These are phyloP conservation scores for Leishmania martiniquensis DNA, from an alignment of 208 protist genomes.

Conservation along the genomic window DNA sequence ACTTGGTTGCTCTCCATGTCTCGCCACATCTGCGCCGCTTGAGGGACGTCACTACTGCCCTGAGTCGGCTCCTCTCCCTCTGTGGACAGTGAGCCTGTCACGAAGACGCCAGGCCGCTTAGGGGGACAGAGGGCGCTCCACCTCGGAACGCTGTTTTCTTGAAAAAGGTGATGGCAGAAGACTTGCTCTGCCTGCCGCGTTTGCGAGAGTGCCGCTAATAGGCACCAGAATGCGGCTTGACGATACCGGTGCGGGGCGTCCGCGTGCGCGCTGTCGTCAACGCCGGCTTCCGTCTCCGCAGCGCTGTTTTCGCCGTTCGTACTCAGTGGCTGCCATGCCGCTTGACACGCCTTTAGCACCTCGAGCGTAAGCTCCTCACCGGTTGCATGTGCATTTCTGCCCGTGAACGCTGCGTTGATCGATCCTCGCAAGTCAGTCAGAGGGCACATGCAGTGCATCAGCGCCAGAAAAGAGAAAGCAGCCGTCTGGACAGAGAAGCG, in stretches of 20 bases:
- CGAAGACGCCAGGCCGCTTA: neutral
- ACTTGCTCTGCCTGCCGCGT: conserved; percentile 12
- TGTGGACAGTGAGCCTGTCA: neutral
- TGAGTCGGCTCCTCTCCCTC: neutral
- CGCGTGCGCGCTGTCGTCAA: conserved; percentile 1
- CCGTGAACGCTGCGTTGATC: conserved; percentile 56
- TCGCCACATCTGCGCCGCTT: conserved; percentile 2
- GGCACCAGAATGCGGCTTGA: conserved; percentile 14
- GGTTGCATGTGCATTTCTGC: conserved; percentile 17
- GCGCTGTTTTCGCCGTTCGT: neutral
- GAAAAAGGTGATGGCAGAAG: conserved; percentile 9
- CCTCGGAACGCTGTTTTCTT: neutral
- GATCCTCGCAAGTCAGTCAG: conserved; percentile 36
- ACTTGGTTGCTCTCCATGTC: neutral
- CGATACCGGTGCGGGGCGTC: conserved; percentile 24
- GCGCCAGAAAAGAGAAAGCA: conserved; percentile 74
- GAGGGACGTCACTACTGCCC: neutral
- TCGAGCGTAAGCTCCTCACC: conserved; percentile 83
- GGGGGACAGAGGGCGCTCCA: conserved; percentile 8
- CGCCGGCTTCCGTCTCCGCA: neutral
- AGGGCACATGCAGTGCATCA: conserved; percentile 55
- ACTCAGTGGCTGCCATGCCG: conserved; percentile 16
- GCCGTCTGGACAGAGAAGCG: conserved; percentile 38
- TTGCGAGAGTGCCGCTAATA: conserved; percentile 2
- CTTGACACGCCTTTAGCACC: conserved; percentile 68